phyloP scores from a whole-genome alignment of 192 early-diverging fungal species.

The Coemansia nantahalensis region DNA sequence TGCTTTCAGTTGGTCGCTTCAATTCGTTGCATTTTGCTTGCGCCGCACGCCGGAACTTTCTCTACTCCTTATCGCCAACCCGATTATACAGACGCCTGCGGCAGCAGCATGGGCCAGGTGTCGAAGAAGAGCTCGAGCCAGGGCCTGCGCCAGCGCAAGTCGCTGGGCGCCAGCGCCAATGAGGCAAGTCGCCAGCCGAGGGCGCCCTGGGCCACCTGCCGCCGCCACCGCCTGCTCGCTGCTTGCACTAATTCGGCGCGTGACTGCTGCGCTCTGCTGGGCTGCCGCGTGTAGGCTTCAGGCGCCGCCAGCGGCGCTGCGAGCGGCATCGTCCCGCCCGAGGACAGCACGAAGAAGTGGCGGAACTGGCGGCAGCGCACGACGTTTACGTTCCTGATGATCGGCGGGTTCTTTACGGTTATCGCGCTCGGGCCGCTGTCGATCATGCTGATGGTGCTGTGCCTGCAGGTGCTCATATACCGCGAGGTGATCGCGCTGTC shows the following conservation, averaged over 20 bases:
- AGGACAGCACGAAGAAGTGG: conserved; percentile 59
- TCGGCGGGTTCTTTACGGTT: conserved; percentile 72
- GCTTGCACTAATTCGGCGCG: background rate
- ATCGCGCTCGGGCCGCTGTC: conserved; percentile 78
- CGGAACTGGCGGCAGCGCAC: conserved; percentile 80
- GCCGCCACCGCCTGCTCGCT: background rate
- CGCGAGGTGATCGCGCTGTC: conserved; percentile 92
- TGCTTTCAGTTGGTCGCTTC: no score
- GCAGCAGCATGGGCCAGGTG: conserved; percentile 6
- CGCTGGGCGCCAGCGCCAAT: conserved; percentile 7
- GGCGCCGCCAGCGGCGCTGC: background rate
- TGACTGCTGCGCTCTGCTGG: no score
- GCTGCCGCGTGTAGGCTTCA: no score
- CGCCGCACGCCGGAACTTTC: no score
- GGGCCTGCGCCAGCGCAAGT: conserved; percentile 40
- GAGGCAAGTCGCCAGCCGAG: conserved; percentile 3
- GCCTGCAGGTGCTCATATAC: conserved; percentile 85
- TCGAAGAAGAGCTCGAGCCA: conserved; percentile 33
- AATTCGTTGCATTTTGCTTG: no score
- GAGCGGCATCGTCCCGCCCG: conserved; percentile 22
- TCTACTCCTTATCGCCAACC: no score
- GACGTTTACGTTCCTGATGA: conserved; percentile 88
- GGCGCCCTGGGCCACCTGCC: background rate
- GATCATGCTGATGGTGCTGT: conserved; percentile 81
- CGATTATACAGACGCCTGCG: no score